Conservation (phyloP, 345 rosid genomes). For the Eucalyptus caleyi region DNA sequence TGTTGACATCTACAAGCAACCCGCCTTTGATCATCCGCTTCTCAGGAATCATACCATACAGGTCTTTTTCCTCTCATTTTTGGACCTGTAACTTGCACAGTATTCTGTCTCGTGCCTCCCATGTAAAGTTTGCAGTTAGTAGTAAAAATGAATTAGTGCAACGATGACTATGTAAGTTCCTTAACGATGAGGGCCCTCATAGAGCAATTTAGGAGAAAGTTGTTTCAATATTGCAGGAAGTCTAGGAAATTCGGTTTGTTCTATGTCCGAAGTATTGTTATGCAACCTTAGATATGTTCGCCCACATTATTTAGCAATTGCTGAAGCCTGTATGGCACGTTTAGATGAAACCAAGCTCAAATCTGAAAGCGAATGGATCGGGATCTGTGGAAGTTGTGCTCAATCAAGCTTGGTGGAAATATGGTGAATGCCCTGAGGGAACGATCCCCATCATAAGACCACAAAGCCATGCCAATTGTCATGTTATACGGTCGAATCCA, state of each 20-base stretch:
- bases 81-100: neutral
- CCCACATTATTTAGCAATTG: neutral
- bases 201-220: neutral
- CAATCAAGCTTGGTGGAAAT: neutral
- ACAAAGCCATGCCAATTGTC: neutral
- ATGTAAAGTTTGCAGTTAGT: neutral
- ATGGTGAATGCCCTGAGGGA: neutral
- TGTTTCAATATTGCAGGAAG: neutral
- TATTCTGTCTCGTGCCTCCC: neutral
- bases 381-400: neutral
- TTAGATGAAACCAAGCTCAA: neutral
- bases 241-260: neutral
- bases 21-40: conserved; percentile 14
- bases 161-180: neutral
- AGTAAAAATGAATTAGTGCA: neutral
- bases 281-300: neutral
- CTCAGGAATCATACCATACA: conserved; percentile 4
- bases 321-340: neutral
- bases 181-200: neutral
- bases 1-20: conserved; percentile 9
- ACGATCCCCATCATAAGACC: neutral
- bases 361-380: neutral
- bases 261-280: neutral
- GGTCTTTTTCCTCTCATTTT: neutral
- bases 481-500: neutral